Base-by-base conservation (phyloP, 768 basidiomycete species). In the Xerocomellus dryophilus region DNA sequence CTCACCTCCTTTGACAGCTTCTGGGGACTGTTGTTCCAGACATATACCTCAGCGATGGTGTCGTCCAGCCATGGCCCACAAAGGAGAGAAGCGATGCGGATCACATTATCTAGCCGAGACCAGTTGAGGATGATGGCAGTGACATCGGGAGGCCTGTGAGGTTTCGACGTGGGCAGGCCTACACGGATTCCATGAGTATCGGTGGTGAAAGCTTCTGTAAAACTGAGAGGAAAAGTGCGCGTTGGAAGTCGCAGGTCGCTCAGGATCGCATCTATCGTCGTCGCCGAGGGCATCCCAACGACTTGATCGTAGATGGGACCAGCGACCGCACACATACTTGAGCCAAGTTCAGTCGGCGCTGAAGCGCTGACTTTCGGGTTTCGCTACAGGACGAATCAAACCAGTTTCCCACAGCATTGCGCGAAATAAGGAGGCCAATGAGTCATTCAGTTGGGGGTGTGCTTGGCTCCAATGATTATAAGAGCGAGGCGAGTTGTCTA, bases 61-160 rank as follows among this genome's bases (percentile, higher is more conserved):
- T 74, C 71, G 14, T 78, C 67, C 31, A 84, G 66, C 57, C 69
- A 72, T 9, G 74, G 59, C 4, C 66, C 68, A 61, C 85, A 87
- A 14, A 87, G 72, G 21, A 75, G 62, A 21, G 78, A 76, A 17
- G 74, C 73, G 47, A 88, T 83, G 46, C 75, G 74, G 38, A 78
- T 62, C 39, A 88, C 81, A 57, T 88, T 89, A 0, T 76, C 70
- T 21, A 85, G 75, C 17, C 84, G 78, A 45, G 81, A 82, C 86
- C 85, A 88, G 66, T 87, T 88, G 40, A 87, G 71, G 36, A 88
- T 62, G 38, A 87, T 71, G 7, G 78, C 81, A 7, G 82, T 83
- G 12, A 78, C 78, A 56, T 81, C 74, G 58, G 74, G 72, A 53
- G n/a, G 47, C 11, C 48, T 42, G 25, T 25, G 43, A 35, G 42